phyloP scores from a whole-genome alignment of 2,329 filamentous ascomycete genomes.

The Monosporascus sp. region DNA sequence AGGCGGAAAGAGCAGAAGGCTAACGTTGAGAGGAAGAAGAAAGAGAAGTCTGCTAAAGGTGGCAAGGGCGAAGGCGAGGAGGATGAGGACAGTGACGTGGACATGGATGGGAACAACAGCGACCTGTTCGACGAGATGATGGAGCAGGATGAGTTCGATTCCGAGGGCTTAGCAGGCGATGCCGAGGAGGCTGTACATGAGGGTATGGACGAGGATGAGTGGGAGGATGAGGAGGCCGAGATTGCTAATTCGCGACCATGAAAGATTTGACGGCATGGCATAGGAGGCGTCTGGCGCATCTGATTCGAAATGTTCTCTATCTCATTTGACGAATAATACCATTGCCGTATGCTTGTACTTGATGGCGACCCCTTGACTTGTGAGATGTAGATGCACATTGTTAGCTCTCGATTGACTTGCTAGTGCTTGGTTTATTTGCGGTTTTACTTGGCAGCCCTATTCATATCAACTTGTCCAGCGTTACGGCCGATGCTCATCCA shows the following conservation, averaged over 20 bases:
- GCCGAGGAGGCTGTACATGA: constrained; percentile 46
- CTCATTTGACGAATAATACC: background rate
- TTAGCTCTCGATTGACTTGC: too few species aligned
- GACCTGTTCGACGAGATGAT: constrained; percentile 37
- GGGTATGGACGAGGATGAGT: constrained; percentile 45
- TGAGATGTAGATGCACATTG: too few species aligned
- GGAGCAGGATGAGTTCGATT: constrained; percentile 47
- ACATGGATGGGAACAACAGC: constrained; percentile 37
- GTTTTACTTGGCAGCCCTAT: too few species aligned
- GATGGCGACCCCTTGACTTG: too few species aligned
- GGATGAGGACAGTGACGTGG: constrained; percentile 32
- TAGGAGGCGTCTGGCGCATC: background rate
- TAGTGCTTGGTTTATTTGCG: too few species aligned
- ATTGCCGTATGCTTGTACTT: background rate
- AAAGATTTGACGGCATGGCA: background rate
- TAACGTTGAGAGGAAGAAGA: constrained; percentile 83
- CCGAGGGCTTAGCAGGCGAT: constrained; percentile 45
- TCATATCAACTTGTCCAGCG: too few species aligned
- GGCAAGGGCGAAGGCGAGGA: constrained; percentile 34
- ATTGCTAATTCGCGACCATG: constrained; percentile 15
- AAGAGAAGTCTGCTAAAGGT: constrained; percentile 43
- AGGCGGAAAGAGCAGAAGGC: constrained; percentile 79
- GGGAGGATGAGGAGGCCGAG: constrained; percentile 43
- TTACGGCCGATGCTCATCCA: too few species aligned
- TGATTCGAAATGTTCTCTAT: background rate